These are phyloP conservation scores for Ceratopteris richardii DNA, from an alignment of 75 land plant genomes.

Conservation along the genomic window DNA sequence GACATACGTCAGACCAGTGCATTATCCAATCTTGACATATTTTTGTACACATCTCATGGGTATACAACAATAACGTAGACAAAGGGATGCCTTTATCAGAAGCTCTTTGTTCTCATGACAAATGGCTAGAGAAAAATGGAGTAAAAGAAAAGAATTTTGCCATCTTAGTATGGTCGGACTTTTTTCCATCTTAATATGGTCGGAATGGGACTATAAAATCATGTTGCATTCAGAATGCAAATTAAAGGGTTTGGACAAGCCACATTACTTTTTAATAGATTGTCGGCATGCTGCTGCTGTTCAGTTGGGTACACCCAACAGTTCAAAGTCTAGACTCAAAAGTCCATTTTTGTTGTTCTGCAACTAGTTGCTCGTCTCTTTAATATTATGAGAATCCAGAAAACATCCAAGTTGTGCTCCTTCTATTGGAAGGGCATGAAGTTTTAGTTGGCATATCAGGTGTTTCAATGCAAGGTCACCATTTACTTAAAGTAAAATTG, in stretches of 20 bases:
- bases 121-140: constrained; percentile 86
- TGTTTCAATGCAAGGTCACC: no score
- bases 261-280: constrained; percentile 87
- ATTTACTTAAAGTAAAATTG: no score
- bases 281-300: no score
- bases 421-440: no score
- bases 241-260: constrained; percentile 67
- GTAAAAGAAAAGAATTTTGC: constrained; percentile 74
- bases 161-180: no score
- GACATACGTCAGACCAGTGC: constrained; percentile 60
- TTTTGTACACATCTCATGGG: constrained; percentile 81
- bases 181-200: constrained; percentile 94
- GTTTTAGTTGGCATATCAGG: no score
- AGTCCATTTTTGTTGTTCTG: no score
- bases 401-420: no score
- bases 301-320: no score
- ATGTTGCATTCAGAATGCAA: constrained; percentile 88
- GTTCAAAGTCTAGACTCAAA: no score
- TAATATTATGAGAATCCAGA: no score
- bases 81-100: constrained; percentile 66
- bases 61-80: constrained; percentile 66
- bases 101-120: constrained; percentile 79
- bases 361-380: no score
- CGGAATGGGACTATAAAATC: constrained; percentile 84
- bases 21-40: constrained; percentile 55